Percentiles rank a stretch among this genome's conserved stretches.
Conservation (phyloP, 192 early-diverging fungal species). For the Coemansia sp. region DNA sequence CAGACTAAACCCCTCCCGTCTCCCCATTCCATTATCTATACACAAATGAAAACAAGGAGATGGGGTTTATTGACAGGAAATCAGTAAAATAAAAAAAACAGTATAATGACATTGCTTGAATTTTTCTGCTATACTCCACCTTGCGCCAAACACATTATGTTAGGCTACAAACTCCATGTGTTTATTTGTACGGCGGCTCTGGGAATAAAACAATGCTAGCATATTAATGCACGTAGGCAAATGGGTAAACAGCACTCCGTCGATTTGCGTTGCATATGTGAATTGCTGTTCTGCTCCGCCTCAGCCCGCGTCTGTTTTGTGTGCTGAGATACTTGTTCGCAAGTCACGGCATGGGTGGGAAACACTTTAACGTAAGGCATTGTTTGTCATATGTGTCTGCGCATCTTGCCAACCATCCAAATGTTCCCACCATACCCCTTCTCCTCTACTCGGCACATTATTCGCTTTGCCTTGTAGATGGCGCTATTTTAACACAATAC, state of each 20-base stretch:
- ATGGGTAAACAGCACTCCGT: slow-evolving; percentile 1
- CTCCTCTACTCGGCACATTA: background rate
- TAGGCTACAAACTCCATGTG: background rate
- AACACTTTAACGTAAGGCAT: background rate
- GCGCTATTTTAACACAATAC: slow-evolving; percentile 4
- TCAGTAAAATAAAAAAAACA: slow-evolving; percentile 4
- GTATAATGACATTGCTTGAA: background rate
- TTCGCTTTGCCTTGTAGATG: background rate
- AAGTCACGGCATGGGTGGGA: background rate
- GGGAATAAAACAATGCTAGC: background rate
- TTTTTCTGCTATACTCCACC: background rate
- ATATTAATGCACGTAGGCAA: background rate
- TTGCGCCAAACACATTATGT: background rate
- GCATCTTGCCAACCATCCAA: background rate
- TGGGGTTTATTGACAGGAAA: background rate
- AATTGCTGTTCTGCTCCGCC: background rate
- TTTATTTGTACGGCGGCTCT: slow-evolving; percentile 4
- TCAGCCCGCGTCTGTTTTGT: background rate
- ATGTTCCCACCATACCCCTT: background rate
- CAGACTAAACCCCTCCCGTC: background rate
- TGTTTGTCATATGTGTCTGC: background rate
- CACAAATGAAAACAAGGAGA: background rate
- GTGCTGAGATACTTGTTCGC: background rate
- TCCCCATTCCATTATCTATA: background rate
- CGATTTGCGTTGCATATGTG: background rate